Percentiles rank a stretch among this genome's conserved stretches.
Conservation (phyloP, 495 filamentous ascomycete species). For the Penicillium diatomitis region DNA sequence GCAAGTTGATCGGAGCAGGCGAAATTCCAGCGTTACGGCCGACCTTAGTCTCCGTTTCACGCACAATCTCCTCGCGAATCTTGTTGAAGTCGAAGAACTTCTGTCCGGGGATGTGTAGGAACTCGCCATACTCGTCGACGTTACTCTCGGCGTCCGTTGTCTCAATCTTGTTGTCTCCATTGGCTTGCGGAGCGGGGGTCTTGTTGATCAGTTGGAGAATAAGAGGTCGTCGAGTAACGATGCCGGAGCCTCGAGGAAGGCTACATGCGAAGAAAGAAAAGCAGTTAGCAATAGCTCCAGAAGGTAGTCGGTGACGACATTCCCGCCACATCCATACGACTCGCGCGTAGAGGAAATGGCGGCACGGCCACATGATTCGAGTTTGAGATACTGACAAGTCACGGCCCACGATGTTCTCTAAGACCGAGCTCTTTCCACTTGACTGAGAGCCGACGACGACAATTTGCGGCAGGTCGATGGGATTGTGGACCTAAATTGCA, state of each 20-base stretch:
- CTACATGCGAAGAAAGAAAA: slow-evolving; percentile 36
- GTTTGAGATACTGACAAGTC: slow-evolving; percentile 60
- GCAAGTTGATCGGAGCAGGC: slow-evolving; percentile 88
- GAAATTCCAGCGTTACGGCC: slow-evolving; percentile 95
- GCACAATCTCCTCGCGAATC: slow-evolving; percentile 95
- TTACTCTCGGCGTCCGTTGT: slow-evolving; percentile 79
- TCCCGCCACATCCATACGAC: not conserved
- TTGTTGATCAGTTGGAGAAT: slow-evolving; percentile 98
- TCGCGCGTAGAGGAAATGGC: slow-evolving; percentile 1
- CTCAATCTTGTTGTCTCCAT: slow-evolving; percentile 63
- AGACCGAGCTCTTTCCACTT: slow-evolving; percentile 98
- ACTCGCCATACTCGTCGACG: slow-evolving; percentile 96
- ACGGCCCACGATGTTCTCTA: slow-evolving; percentile 98
- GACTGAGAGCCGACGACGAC: slow-evolving; percentile 98
- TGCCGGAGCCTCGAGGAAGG: slow-evolving; percentile 94
- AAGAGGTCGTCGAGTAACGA: slow-evolving; percentile 92
- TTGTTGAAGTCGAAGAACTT: slow-evolving; percentile 99
- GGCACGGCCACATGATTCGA: not conserved
- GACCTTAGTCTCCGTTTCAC: slow-evolving; percentile 94
- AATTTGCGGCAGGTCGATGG: slow-evolving; percentile 98
- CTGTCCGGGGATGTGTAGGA: slow-evolving; percentile 94
- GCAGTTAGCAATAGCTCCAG: slow-evolving; percentile 18
- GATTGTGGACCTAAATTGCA: slow-evolving; percentile 71
- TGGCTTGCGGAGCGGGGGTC: slow-evolving; percentile 50
- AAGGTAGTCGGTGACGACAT: not conserved